phyloP scores from a whole-genome alignment of 2,329 filamentous ascomycete species.

The Geosmithia morbida region DNA sequence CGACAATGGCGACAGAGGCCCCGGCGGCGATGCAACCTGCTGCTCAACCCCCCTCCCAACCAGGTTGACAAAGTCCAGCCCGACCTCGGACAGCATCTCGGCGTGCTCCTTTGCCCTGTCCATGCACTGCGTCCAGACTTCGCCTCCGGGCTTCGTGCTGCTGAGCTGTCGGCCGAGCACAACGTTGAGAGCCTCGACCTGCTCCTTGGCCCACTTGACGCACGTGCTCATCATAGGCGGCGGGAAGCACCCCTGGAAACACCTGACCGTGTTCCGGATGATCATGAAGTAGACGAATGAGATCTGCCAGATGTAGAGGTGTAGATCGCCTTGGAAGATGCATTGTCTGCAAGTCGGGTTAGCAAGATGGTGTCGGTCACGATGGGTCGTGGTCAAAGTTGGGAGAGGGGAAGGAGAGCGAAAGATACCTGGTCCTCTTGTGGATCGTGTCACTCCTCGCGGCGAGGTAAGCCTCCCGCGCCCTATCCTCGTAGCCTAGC shows the following conservation, averaged over 20 bases:
- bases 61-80: constrained; percentile 75
- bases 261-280: constrained; percentile 83
- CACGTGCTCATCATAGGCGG: constrained; percentile 81
- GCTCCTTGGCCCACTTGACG: constrained; percentile 96
- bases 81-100: constrained; percentile 66
- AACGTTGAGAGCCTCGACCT: constrained; percentile 80
- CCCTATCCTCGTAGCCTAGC: constrained; percentile 80
- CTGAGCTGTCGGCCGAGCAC: constrained; percentile 75
- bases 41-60: constrained; percentile 45
- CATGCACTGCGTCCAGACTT: constrained; percentile 73
- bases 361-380: neutral
- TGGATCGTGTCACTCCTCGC: constrained; percentile 67
- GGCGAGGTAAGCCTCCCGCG: constrained; percentile 72
- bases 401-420: neutral
- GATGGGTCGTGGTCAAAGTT: too few species aligned
- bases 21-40: constrained; percentile 4
- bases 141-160: constrained; percentile 63
- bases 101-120: constrained; percentile 70
- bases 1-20: neutral
- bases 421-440: constrained; percentile 60
- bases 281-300: constrained; percentile 93
- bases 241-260: constrained; percentile 79
- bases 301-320: constrained; percentile 86
- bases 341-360: constrained; percentile 49
- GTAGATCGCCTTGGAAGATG: constrained; percentile 86